A percentile compares a stretch with the other conserved stretches of the same genome.
Evolutionary conservation across 75 land plant species (phyloP).

Genomic region (Pinus taeda): DNA sequence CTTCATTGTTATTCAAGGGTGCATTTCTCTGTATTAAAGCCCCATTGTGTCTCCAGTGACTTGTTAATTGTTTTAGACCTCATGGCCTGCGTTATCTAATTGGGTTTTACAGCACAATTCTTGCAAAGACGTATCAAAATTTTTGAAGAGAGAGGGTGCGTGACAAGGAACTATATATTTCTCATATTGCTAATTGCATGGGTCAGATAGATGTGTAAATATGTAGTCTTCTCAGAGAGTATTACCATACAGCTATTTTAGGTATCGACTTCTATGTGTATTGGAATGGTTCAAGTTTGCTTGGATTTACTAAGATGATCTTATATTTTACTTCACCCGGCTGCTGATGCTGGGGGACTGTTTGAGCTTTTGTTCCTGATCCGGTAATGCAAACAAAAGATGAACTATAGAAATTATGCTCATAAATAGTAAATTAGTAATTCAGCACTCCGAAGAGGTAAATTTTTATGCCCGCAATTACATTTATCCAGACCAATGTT

Average conservation of each 20-base stretch:
- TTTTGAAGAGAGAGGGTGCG: conserved; percentile 1
- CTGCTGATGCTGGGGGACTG: background rate
- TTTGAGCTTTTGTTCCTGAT: background rate
- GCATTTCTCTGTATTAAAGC: conserved; percentile 1
- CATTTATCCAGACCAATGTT: background rate
- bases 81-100: background rate
- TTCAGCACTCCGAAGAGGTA: background rate
- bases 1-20: background rate
- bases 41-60: background rate
- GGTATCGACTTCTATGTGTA: conserved; percentile 1
- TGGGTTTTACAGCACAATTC: background rate
- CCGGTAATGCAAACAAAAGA: background rate
- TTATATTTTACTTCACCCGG: background rate
- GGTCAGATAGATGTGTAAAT: conserved; percentile 10
- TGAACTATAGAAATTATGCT: background rate
- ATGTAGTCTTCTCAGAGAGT: background rate
- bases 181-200: background rate
- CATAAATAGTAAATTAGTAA: background rate
- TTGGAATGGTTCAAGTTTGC: background rate
- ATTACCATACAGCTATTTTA: background rate
- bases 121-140: conserved; percentile 4
- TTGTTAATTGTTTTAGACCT: background rate
- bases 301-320: background rate
- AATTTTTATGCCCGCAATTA: background rate
- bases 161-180: background rate